Evolutionary conservation across 495 filamentous ascomycete species (phyloP).

Genomic region (Annulohypoxylon stygium): DNA sequence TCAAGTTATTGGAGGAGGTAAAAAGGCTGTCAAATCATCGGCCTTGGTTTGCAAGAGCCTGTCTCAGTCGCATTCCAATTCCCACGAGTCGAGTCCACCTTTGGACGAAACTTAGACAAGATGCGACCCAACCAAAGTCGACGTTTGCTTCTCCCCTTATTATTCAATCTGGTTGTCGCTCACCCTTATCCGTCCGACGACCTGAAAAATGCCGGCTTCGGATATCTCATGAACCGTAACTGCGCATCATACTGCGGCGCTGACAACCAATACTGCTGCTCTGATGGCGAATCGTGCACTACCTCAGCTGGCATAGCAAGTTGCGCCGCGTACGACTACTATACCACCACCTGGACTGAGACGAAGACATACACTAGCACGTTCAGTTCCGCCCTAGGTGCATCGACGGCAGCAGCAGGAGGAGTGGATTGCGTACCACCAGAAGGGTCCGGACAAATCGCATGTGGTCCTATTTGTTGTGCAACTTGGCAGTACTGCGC

Average conservation of each 20-base stretch:
- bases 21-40: conserved; percentile 24
- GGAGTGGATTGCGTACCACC: conserved; percentile 65
- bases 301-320: conserved; percentile 67
- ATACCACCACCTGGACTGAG: conserved; percentile 82
- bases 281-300: conserved; percentile 68
- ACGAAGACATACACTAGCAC: conserved; percentile 74
- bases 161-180: conserved; percentile 56
- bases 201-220: conserved; percentile 54
- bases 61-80: conserved; percentile 45
- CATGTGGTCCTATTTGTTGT: conserved; percentile 83
- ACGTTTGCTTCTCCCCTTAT: conserved; percentile 40
- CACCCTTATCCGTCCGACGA: conserved; percentile 57
- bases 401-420: conserved; percentile 55
- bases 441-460: conserved; percentile 67
- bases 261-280: conserved; percentile 76
- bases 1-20: conserved; percentile 34
- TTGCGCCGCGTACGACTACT: conserved; percentile 67
- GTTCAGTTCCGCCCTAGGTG: conserved; percentile 62
- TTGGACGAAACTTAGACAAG: conserved; percentile 40
- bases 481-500: conserved; percentile 76
- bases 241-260: conserved; percentile 79
- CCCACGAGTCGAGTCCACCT: conserved; percentile 28
- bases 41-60: conserved; percentile 31
- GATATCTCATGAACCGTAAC: conserved; percentile 58
- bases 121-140: conserved; percentile 41